These are phyloP conservation scores for Loxodes magnus DNA, from an alignment of 73 alveolate species.

Conservation along the genomic window DNA sequence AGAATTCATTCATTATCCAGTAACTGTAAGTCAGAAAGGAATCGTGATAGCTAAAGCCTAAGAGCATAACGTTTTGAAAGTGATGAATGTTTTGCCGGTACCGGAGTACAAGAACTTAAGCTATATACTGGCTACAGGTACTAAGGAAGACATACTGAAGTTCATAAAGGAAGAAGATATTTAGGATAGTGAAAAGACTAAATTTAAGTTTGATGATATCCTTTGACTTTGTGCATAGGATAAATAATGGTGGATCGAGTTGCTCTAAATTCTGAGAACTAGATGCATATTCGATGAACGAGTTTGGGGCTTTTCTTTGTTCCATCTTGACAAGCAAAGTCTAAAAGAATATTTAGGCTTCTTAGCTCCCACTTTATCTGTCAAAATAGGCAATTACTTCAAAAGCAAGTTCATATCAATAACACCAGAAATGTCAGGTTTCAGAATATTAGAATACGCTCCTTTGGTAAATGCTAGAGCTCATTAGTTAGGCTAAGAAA, in stretches of 20 bases:
- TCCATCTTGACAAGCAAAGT: constrained; percentile 57
- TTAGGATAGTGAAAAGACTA: neutral
- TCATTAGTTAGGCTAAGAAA: constrained; percentile 54
- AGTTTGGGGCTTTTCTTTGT: constrained; percentile 63
- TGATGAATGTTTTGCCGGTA: constrained; percentile 19
- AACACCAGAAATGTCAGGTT: constrained; percentile 4
- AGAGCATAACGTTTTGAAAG: constrained; percentile 26
- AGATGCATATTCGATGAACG: constrained; percentile 13
- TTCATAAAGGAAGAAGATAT: constrained; percentile 45
- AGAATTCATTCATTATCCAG: constrained; percentile 57
- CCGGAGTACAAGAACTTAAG: constrained; percentile 31
- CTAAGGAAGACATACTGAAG: constrained; percentile 37
- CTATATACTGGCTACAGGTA: constrained; percentile 52
- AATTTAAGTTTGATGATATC: neutral
- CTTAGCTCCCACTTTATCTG: neutral
- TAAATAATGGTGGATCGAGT: no score
- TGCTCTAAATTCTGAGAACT: no score
- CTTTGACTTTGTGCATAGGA: neutral
- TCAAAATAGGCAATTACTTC: constrained; percentile 4
- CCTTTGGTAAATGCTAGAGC: constrained; percentile 89
- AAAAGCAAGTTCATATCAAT: constrained; percentile 16
- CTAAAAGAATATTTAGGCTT: constrained; percentile 46
- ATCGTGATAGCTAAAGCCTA: constrained; percentile 62
- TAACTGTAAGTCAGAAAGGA: constrained; percentile 58
- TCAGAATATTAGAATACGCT: constrained; percentile 59